Evolutionary conservation across 2,329 filamentous ascomycete genomes (phyloP), one percentile per base, ranked within the genome.

Genomic region (Aspergillus sp.): DNA sequence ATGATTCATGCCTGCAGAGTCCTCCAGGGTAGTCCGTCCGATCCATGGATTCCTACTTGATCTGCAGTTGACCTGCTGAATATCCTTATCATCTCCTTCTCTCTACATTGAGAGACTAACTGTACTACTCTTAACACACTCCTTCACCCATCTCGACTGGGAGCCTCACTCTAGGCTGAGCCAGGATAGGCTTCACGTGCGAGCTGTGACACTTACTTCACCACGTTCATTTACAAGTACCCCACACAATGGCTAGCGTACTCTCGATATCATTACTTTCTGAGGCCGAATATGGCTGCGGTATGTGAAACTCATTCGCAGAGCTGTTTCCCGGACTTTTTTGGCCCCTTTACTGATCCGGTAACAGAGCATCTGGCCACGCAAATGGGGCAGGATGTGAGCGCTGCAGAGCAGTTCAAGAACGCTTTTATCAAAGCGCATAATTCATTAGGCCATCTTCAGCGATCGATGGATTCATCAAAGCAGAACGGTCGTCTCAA

Each of bases 271-370:
- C 69, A 30, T 63, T 73, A 30, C 66, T 76, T 13, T 75, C 74
- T 2, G 75, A 77, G 61, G 74, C 76, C 7, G 75, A 75, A 55
- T 78, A 70, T 62, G 76, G 76, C 57, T 78, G 76, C 60, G 76
- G 76, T 78, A 76, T 65, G 75, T 60, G 55, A 48, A 52, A 25
- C 30, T 19, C 10, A 50, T 58, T 49, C 27, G 19, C 21, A 10
- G 8, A 17, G 19, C 21, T 6, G 30, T 54, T 36, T 7, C 10
- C 10, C 59, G 53, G 4, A 36, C 11, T 11, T 15, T 21, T 50
- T 59, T 56, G 41, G 41, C 36, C 54, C 59, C 25, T 42, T 57
- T 30, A 50, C 70, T 73, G 58, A 72, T 61, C 8, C 17, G 25
- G 27, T 30, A 13, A 52, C 62, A 79, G 77, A 78, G 64, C 77